Base-by-base conservation (phyloP, 495 filamentous ascomycete species). In the Cercophora sp. region DNA sequence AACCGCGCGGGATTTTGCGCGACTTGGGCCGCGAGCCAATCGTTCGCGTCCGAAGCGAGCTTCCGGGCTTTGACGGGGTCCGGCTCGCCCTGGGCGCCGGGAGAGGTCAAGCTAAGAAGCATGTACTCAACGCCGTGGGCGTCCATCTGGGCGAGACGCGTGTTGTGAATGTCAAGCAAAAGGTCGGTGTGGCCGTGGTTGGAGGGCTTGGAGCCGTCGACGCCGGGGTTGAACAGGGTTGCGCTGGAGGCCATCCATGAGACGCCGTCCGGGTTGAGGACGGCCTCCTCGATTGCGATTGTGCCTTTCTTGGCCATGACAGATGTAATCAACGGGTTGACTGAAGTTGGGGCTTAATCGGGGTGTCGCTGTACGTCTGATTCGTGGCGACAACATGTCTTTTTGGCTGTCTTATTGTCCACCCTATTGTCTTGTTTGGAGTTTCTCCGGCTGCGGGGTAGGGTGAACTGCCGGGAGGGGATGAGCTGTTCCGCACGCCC, bases 51-150 rank as follows among this genome's bases (percentile, higher is more conserved):
- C 2, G 66, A 61, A 0, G 71, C 65, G n/a, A 66, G 43, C 2
- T 50, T 45, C n/a, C 63, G 52, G 0, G 74, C 73, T 15, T 64
- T 66, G 4, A 16, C 52, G 0, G 57, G 52, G 48, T 72, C 64
- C 5, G 70, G 70, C 41, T 81, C 75, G 57, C 80, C 82, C 56
- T 86, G 82, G 0, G 77, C 69, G 19, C 83, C 81, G 0, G 81
- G 79, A 0, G 78, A 78, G 4, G 70, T 72, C 24, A 81, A 73
- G 0, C 76, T 80, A 5, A 84, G 70, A 25, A 85, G 77, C 56
- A 78, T 81, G 60, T 80, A 79, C 43, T 79, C 82, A 18, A 86
- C 77, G 26, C 80, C 82, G 56, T 83, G 65, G 52, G 73, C 76
- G 58, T 82, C 77, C 65, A 78, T 79, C 29, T 75, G 63, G 18